Base-by-base conservation (phyloP, 345 rosid genomes). In the Euphorbia peplus region DNA sequence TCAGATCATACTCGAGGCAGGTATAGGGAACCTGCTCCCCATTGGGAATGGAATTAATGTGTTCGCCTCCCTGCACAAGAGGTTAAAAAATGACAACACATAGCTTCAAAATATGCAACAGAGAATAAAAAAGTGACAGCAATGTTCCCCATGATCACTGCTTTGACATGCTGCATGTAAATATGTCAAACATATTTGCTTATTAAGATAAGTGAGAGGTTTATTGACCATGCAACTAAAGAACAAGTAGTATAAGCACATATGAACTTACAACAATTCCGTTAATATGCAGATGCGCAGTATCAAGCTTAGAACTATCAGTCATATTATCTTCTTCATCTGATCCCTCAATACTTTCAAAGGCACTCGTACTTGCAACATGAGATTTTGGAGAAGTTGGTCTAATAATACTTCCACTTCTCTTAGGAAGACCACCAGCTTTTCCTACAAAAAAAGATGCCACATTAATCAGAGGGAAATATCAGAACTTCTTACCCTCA, bases 401-500 rank as follows among this genome's bases (percentile, higher is more conserved):
- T n/a, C n/a, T n/a, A n/a, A n/a, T n/a, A n/a, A n/a, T n/a, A n/a
- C n/a, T n/a, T n/a, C n/a, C n/a, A n/a, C n/a, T n/a, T n/a, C n/a
- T n/a, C 68, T 84, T 61, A n/a, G n/a, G n/a, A n/a, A n/a, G n/a
- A n/a, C n/a, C n/a, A n/a, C n/a, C 88, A 86, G 57, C 79, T 29
- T 78, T 88, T 87, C 86, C 83, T 88, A 32, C 80, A 78, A 74
- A 78, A 87, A 44, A n/a, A n/a, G n/a, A n/a, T n/a, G n/a, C 82
- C 82, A 55, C 21, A 56, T 37, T 55, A 29, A 60, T 32, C 42
- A 72, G 39, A 64, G 46, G 50, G 44, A 41, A 71, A 55, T 29
- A 39, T 50, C 3, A 9, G 13, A 26, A 68, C 32, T 18, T 42
- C 53, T n/a, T n/a, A n/a, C n/a, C n/a, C n/a, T n/a, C n/a, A n/a